Percentiles rank a stretch among this genome's conserved stretches.
phyloP scores from a whole-genome alignment of 179 eudicot species.

The Patellifolia procumbens region DNA sequence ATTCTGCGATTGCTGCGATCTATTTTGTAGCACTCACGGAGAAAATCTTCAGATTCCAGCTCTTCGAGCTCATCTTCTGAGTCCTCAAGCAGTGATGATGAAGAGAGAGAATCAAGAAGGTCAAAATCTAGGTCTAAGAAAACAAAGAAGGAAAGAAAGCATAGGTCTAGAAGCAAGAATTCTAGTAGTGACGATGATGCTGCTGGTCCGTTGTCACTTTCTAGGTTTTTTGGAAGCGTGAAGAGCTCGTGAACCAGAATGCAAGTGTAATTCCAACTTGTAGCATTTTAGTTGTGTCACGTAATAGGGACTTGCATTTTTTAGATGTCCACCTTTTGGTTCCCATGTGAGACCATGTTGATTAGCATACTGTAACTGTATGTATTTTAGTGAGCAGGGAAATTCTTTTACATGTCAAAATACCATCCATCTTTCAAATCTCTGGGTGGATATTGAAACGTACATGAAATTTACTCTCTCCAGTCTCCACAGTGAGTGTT shows the following conservation, averaged over 20 bases:
- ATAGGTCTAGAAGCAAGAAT: slow-evolving; percentile 68
- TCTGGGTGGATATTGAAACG: slow-evolving; percentile 13
- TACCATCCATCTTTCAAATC: background rate
- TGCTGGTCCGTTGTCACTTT: slow-evolving; percentile 87
- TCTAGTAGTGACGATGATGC: slow-evolving; percentile 49
- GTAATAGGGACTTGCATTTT: slow-evolving; percentile 17
- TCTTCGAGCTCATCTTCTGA: slow-evolving; percentile 83
- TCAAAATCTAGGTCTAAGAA: slow-evolving; percentile 73
- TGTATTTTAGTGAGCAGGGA: slow-evolving; percentile 21
- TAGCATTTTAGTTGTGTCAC: slow-evolving; percentile 26
- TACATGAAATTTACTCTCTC: background rate
- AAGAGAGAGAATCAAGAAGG: slow-evolving; percentile 69
- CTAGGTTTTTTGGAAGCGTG: slow-evolving; percentile 83
- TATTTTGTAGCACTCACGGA: slow-evolving; percentile 64
- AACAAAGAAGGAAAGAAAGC: slow-evolving; percentile 67
- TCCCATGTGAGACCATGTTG: slow-evolving; percentile 11
- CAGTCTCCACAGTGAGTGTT: background rate
- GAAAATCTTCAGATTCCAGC: slow-evolving; percentile 71
- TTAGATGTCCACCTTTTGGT: slow-evolving; percentile 10
- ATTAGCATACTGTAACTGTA: slow-evolving; percentile 19
- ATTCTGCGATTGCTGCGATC: slow-evolving; percentile 5
- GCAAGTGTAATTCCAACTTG: slow-evolving; percentile 19
- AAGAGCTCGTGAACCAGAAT: slow-evolving; percentile 47
- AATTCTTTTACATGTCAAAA: slow-evolving; percentile 12
- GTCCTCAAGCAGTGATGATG: slow-evolving; percentile 81